phyloP scores from a whole-genome alignment of 108 stramenopile species.

The Cyclotella kingstonii region DNA sequence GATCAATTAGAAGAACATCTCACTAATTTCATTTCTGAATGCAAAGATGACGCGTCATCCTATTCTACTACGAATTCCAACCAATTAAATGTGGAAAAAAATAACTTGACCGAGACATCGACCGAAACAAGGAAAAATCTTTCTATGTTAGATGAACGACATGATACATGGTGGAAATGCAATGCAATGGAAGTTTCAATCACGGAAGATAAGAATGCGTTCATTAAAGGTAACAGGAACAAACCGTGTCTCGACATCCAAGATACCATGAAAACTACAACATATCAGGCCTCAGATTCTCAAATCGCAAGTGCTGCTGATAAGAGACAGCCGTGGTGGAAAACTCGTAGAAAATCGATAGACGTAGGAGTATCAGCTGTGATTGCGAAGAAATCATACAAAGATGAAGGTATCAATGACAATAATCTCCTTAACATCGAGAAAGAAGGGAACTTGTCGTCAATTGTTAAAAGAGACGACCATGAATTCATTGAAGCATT shows the following conservation, averaged over 20 bases:
- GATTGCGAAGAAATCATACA: no score
- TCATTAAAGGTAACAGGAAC: neutral
- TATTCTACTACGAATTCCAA: neutral
- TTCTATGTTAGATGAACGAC: no score
- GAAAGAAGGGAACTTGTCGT: no score
- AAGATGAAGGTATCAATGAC: no score
- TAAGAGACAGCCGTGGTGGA: no score
- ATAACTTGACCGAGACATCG: neutral
- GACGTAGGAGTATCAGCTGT: no score
- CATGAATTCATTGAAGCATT: neutral
- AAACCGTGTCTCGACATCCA: neutral
- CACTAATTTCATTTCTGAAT: neutral
- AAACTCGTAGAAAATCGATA: no score
- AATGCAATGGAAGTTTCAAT: neutral
- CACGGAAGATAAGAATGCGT: neutral
- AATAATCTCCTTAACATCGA: no score
- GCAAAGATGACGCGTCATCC: neutral
- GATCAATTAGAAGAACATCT: neutral
- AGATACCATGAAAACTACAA: no score
- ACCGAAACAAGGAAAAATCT: no score
- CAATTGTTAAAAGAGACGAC: neutral
- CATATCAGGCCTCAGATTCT: no score
- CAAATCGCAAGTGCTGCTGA: no score
- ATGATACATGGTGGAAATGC: neutral
- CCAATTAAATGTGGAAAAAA: neutral